Evolutionary conservation across 768 basidiomycete genomes (phyloP).

Genomic region (Harrya chromipes): DNA sequence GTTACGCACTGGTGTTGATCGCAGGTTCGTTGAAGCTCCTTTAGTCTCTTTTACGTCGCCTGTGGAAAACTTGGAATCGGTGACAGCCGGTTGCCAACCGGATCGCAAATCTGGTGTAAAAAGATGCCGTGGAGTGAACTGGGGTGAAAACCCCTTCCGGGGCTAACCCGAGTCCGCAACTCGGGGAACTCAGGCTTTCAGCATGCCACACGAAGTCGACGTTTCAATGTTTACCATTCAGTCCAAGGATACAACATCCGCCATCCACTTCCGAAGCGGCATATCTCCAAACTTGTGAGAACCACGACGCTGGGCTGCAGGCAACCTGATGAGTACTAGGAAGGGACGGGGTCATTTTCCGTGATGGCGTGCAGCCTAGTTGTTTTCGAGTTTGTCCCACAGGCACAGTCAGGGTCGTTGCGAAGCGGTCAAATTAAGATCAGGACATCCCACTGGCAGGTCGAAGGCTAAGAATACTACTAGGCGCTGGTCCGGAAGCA

Average conservation of each 20-base stretch:
- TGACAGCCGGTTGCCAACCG: conserved; percentile 5
- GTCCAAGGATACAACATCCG: neutral
- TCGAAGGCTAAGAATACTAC: no score
- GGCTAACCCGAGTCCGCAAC: neutral
- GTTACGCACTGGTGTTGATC: neutral
- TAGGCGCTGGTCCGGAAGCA: no score
- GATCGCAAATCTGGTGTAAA: neutral
- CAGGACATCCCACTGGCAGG: no score
- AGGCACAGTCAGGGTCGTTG: neutral
- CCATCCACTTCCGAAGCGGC: no score
- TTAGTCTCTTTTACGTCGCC: conserved; percentile 7
- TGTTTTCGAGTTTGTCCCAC: neutral
- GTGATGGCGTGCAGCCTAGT: neutral
- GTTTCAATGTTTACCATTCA: neutral
- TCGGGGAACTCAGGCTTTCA: no score
- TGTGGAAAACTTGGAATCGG: neutral
- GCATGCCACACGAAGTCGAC: no score
- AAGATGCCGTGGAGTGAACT: neutral
- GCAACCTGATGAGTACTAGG: no score
- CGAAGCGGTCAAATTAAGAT: no score
- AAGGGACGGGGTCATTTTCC: neutral
- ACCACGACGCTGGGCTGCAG: no score
- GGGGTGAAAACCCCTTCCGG: neutral
- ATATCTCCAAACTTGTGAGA: no score
- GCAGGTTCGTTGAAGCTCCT: neutral